Conservation (phyloP, 805 yeast species). For the Nakazawaea wyomingensis region DNA sequence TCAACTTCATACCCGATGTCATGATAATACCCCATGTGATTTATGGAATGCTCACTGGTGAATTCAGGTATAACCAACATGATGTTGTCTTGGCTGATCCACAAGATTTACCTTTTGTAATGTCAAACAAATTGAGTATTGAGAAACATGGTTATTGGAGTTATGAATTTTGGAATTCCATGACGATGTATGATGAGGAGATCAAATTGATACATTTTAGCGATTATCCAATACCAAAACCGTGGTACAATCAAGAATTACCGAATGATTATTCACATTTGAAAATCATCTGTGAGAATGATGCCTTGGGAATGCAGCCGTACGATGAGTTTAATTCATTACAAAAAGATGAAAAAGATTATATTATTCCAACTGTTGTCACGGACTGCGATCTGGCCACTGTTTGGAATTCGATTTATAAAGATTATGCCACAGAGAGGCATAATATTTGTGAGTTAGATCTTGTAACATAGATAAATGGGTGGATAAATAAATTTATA, state of each 20-base stretch:
- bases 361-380: constrained; percentile 18
- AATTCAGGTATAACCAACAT: constrained; percentile 35
- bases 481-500: too few species aligned
- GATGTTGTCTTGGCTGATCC: constrained; percentile 38
- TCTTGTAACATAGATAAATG: constrained; percentile 4
- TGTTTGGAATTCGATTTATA: constrained; percentile 28
- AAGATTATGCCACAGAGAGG: constrained; percentile 17
- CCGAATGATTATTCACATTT: constrained; percentile 21
- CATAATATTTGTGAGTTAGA: constrained; percentile 14
- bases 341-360: not conserved
- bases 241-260: constrained; percentile 41
- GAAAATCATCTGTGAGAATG: constrained; percentile 24
- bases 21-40: constrained; percentile 44
- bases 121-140: constrained; percentile 17
- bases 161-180: constrained; percentile 28
- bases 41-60: constrained; percentile 49
- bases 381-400: constrained; percentile 28
- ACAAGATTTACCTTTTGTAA: constrained; percentile 29
- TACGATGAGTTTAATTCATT: constrained; percentile 6
- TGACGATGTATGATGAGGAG: constrained; percentile 19
- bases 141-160: constrained; percentile 16
- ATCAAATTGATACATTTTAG: constrained; percentile 55
- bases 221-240: constrained; percentile 63
- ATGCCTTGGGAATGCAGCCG: constrained; percentile 13
- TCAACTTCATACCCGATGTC: constrained; percentile 20